phyloP scores from a whole-genome alignment of 2,329 filamentous ascomycete species.

The Hymenoscyphus fraxineus region DNA sequence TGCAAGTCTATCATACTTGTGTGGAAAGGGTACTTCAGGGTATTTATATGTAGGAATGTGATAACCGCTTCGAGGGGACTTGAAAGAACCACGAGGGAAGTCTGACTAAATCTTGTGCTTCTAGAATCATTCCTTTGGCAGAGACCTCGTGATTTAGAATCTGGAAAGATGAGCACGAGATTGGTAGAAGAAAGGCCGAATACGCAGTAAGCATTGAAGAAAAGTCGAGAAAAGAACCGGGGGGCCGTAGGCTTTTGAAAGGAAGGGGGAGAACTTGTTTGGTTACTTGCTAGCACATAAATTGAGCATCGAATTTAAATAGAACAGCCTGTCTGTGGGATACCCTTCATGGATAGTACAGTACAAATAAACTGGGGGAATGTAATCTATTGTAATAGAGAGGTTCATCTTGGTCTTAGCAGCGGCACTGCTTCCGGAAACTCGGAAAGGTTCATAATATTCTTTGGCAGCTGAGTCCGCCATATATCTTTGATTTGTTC shows the following conservation, averaged over 20 bases:
- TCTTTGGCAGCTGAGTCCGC: neutral
- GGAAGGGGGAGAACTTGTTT: neutral
- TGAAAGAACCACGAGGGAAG: neutral
- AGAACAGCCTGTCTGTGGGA: neutral
- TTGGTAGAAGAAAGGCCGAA: neutral
- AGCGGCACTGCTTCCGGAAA: neutral
- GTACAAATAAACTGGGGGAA: neutral
- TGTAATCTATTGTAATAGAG: neutral
- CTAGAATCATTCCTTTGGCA: neutral
- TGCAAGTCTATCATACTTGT: neutral
- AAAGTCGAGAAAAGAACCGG: neutral
- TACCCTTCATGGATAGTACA: neutral
- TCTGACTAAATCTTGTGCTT: neutral
- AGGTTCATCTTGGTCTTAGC: neutral
- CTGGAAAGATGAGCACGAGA: neutral
- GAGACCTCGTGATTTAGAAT: neutral
- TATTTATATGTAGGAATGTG: neutral
- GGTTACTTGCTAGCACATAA: neutral
- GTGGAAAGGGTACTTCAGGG: neutral
- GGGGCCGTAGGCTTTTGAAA: neutral
- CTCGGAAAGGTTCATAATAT: neutral
- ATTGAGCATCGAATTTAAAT: neutral
- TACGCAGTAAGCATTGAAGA: neutral
- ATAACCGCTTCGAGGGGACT: neutral
- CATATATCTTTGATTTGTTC: neutral